Percentiles rank a stretch among this genome's conserved stretches.
These are phyloP conservation scores for Phoenix roebelenii DNA, from an alignment of 176 grass and related monocot genomes.

Conservation along the genomic window DNA sequence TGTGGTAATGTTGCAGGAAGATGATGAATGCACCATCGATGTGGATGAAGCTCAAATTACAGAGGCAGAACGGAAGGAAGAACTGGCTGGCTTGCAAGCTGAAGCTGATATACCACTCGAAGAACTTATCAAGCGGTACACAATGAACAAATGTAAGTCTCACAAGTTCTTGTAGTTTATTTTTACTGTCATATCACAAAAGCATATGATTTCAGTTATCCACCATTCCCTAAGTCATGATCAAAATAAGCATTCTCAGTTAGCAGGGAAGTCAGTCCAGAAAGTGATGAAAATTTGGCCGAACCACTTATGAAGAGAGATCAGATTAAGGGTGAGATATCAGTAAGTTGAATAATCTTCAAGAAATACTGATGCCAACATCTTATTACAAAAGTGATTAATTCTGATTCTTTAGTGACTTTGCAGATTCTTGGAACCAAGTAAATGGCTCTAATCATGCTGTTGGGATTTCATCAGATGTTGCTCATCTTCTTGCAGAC, in stretches of 20 bases:
- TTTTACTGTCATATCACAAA: no score
- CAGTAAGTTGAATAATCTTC: slow-evolving; percentile 28
- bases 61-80: slow-evolving; percentile 62
- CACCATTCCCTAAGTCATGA: slow-evolving; percentile 36
- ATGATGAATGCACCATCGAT: slow-evolving; percentile 81
- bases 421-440: slow-evolving; percentile 62
- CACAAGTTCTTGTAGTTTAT: no score
- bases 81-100: slow-evolving; percentile 69
- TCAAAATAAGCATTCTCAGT: slow-evolving; percentile 79
- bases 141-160: slow-evolving; percentile 6
- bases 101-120: slow-evolving; percentile 89
- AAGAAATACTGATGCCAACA: slow-evolving; percentile 10
- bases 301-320: slow-evolving; percentile 34
- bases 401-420: slow-evolving; percentile 50
- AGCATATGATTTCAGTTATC: background rate
- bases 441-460: slow-evolving; percentile 61
- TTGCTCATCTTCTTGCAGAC: slow-evolving; percentile 30
- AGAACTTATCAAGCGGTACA: slow-evolving; percentile 51
- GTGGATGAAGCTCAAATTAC: slow-evolving; percentile 95
- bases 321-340: slow-evolving; percentile 77
- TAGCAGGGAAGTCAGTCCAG: slow-evolving; percentile 67
- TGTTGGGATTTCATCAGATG: slow-evolving; percentile 39
- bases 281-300: slow-evolving; percentile 27
- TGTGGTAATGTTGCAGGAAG: slow-evolving; percentile 46
- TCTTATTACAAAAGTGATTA: slow-evolving; percentile 27